phyloP scores from a whole-genome alignment of 2,329 filamentous ascomycete genomes.

The Cercospora sp. region DNA sequence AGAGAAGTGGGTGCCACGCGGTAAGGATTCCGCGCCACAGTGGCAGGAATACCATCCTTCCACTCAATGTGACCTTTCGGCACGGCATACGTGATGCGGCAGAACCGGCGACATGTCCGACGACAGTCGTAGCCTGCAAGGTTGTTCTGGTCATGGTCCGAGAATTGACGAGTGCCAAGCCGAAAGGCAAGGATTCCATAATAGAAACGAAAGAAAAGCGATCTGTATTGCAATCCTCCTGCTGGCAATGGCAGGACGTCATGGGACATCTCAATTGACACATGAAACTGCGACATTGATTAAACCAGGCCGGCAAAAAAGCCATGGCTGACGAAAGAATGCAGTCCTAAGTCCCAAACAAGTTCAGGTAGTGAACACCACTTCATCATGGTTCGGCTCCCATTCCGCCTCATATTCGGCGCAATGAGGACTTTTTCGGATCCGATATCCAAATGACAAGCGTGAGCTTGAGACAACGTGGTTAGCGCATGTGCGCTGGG shows the following conservation, averaged over 20 bases:
- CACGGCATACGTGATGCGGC: not conserved
- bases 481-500: not conserved
- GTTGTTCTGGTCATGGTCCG: not conserved
- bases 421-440: not conserved
- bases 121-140: not conserved
- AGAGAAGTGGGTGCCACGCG: not conserved
- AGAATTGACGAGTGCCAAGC: not conserved
- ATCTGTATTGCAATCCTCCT: not conserved
- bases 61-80: not conserved
- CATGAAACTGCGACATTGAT: not conserved
- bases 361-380: not conserved
- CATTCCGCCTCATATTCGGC: conserved; percentile 6
- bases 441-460: not conserved
- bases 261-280: not conserved
- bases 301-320: not conserved
- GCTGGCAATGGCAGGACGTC: not conserved
- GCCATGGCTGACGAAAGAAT: not conserved
- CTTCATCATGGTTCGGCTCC: not conserved
- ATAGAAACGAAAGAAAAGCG: not conserved
- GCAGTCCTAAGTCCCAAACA: not conserved
- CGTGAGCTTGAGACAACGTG: not conserved
- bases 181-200: not conserved
- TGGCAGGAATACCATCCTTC: not conserved
- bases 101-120: not conserved
- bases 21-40: not conserved